Evolutionary conservation across 2,329 filamentous ascomycete genomes (phyloP).

Genomic region (Fonsecaea multimorphosa): DNA sequence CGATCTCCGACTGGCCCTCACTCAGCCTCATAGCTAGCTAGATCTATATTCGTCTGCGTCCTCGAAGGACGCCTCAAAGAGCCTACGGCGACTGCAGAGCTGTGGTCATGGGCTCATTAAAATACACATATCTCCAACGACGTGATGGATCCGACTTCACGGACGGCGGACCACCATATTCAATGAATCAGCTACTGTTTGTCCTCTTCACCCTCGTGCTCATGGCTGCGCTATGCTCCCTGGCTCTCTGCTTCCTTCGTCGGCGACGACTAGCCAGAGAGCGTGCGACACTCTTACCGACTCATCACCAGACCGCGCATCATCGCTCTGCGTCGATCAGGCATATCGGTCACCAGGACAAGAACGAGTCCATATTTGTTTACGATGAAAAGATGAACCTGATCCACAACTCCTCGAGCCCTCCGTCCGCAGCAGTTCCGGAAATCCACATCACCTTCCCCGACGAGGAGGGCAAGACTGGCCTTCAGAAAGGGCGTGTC

Average conservation of each 20-base stretch:
- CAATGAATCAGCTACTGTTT: constrained; percentile 78
- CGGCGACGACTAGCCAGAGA: constrained; percentile 64
- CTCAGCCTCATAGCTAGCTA: constrained; percentile 27
- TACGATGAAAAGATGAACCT: constrained; percentile 81
- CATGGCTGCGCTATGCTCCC: constrained; percentile 70
- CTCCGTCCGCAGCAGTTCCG: constrained; percentile 82
- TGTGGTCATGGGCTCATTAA: constrained; percentile 31
- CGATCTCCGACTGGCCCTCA: constrained; percentile 28
- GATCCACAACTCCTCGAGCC: constrained; percentile 74
- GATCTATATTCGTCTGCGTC: constrained; percentile 34
- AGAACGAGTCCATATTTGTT: constrained; percentile 74
- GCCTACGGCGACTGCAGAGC: constrained; percentile 18
- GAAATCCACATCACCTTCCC: constrained; percentile 99
- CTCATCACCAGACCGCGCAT: constrained; percentile 66
- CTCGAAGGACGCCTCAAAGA: constrained; percentile 29
- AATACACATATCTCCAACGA: constrained; percentile 18
- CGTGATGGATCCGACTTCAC: constrained; percentile 41
- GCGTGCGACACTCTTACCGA: constrained; percentile 65
- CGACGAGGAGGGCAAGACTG: constrained; percentile 80
- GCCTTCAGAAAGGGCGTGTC: constrained; percentile 76
- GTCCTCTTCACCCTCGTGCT: constrained; percentile 79
- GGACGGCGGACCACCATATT: constrained; percentile 57
- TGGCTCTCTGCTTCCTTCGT: constrained; percentile 74
- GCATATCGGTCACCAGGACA: constrained; percentile 55
- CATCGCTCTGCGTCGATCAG: constrained; percentile 66